Base-by-base conservation (phyloP, 495 filamentous ascomycete genomes). In the Penicillium roqueforti region DNA sequence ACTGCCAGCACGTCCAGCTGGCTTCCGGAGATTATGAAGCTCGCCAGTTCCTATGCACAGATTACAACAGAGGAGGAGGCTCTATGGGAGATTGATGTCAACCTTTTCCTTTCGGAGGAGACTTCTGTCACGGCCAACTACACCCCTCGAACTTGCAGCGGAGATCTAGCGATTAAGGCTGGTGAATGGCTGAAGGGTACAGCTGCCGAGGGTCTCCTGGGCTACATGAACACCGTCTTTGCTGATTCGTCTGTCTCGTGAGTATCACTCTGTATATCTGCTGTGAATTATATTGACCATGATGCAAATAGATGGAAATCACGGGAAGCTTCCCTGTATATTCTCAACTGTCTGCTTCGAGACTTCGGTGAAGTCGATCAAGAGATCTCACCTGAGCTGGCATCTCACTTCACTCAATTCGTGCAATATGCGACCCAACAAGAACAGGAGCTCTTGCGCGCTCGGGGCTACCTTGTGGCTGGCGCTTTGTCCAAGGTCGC, bases 121-220 rank as follows among this genome's bases (percentile, higher is more conserved):
- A 92, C 89, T 3, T 89, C 90, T 11, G 86, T 97, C 44, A 96
- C 91, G n/a, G 87, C 92, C 22, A 97, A 97, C 65, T 98, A 96
- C 67, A 95, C 92, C 2, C 88, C 93, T 25, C 81, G 93, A 45
- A 95, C 88, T 11, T 92, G 92, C 44, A 91, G 89, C 61, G 91
- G 91, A 25, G 92, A 96, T 64, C 76, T 97, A 23, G 78, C 93
- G 8, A 87, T 95, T 66, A 97, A 96, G 70, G 74, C 95, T n/a
- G 89, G 87, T 20, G 92, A 96, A 67, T 96, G 92, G 88, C 78
- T 95, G 32, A 80, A 82, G 52, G 71, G 76, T 25, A 76, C 78
- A 22, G 83, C 87, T 3, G 73, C 89, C 4, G 87, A 95, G 57
- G 88, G 83, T 6, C 76, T 96, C 28, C 81, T 89, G 31, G 78